Conservation (phyloP, 2,329 filamentous ascomycete genomes). For the Uncinocarpus reesii region DNA sequence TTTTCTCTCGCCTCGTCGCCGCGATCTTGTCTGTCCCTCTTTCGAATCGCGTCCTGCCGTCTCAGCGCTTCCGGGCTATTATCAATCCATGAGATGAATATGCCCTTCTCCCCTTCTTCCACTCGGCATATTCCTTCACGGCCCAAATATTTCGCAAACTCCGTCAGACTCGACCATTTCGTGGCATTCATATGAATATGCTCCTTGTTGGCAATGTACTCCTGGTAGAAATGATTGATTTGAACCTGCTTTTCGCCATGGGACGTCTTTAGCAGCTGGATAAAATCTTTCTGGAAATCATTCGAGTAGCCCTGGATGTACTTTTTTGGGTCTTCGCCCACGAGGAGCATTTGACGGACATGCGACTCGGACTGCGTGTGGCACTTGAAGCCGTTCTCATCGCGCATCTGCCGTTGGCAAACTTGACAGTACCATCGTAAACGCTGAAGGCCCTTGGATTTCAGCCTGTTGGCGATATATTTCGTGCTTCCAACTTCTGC, state of each 20-base stretch:
- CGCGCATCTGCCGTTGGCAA: constrained; percentile 65
- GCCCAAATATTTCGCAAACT: constrained; percentile 80
- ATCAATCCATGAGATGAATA: constrained; percentile 85
- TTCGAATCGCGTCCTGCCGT: constrained; percentile 66
- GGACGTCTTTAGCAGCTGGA: constrained; percentile 64
- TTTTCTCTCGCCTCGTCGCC: constrained; percentile 87
- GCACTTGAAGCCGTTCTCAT: constrained; percentile 83
- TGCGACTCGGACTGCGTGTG: constrained; percentile 78
- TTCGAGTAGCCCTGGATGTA: constrained; percentile 71
- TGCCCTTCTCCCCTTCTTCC: constrained; percentile 73
- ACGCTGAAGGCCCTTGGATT: constrained; percentile 58
- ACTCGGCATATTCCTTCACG: constrained; percentile 80
- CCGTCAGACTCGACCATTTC: constrained; percentile 74
- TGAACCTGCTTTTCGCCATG: constrained; percentile 87
- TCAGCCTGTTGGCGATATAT: constrained; percentile 81
- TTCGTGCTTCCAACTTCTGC: constrained; percentile 91
- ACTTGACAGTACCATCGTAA: constrained; percentile 86
- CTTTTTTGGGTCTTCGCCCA: constrained; percentile 78
- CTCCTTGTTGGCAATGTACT: constrained; percentile 77
- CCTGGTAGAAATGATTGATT: constrained; percentile 89
- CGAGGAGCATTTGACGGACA: constrained; percentile 76
- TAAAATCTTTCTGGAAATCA: constrained; percentile 71
- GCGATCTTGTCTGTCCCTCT: constrained; percentile 77
- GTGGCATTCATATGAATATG: constrained; percentile 94
- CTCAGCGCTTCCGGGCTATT: constrained; percentile 76